These are phyloP conservation scores for Brassica incana DNA, from an alignment of 345 rosid species.

Conservation along the genomic window DNA sequence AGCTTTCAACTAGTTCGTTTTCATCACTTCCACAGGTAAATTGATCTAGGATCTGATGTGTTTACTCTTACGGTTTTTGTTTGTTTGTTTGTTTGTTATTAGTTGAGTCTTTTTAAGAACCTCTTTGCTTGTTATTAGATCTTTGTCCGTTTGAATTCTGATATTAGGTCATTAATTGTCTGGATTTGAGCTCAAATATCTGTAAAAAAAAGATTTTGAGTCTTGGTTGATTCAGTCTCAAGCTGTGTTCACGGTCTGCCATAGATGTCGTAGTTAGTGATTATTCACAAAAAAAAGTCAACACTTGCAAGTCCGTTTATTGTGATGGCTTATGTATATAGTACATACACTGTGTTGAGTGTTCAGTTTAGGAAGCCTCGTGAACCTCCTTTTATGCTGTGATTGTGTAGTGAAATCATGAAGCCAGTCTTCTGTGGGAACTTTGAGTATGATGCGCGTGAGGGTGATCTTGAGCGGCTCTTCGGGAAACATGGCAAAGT, in stretches of 20 bases:
- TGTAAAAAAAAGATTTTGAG: too few species aligned
- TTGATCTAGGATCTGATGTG: constrained; percentile 8
- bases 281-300: too few species aligned
- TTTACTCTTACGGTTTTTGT: background rate
- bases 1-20: background rate
- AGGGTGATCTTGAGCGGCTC: constrained; percentile 79
- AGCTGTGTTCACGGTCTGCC: too few species aligned
- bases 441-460: constrained; percentile 86
- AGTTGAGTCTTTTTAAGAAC: background rate
- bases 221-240: too few species aligned
- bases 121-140: too few species aligned
- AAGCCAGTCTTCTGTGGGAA: constrained; percentile 92
- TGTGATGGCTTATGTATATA: too few species aligned
- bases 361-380: background rate
- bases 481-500: constrained; percentile 86
- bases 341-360: background rate
- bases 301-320: too few species aligned
- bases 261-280: too few species aligned
- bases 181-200: background rate
- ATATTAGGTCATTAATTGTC: background rate
- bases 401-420: constrained; percentile 44
- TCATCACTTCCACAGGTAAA: constrained; percentile 14
- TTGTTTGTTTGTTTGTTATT: too few species aligned
- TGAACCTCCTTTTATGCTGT: background rate
- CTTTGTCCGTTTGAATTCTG: background rate